A percentile compares a stretch with the other conserved stretches of the same genome.
phyloP scores from a whole-genome alignment of 495 filamentous ascomycete genomes.

The Penicillium canescens region DNA sequence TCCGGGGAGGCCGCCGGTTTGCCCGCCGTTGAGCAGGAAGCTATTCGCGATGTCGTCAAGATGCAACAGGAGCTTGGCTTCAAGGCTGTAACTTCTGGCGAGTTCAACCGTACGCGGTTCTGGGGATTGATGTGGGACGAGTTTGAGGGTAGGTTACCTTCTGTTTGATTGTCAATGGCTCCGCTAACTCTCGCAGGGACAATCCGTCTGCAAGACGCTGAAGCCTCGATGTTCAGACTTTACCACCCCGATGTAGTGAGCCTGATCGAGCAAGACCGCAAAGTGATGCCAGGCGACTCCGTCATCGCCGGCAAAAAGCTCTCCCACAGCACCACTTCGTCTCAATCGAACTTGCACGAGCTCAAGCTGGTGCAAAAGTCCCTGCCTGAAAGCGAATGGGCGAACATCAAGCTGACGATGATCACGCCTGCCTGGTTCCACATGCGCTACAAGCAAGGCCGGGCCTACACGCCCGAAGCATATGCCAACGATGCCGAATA shows the following conservation, averaged over 20 bases:
- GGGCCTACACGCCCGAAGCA: constrained; percentile 52
- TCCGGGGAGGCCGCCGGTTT: constrained; percentile 38
- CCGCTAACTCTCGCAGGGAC: constrained; percentile 25
- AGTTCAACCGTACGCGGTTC: constrained; percentile 57
- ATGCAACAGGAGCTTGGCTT: constrained; percentile 62
- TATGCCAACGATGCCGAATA: constrained; percentile 61
- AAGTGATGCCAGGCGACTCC: constrained; percentile 59
- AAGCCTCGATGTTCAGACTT: constrained; percentile 59
- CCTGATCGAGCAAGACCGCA: constrained; percentile 59
- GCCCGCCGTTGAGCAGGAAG: constrained; percentile 52
- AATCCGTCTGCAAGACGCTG: constrained; percentile 41
- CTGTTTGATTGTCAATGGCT: background rate
- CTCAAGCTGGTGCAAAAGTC: constrained; percentile 55
- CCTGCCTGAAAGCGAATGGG: constrained; percentile 45
- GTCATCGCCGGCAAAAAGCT: constrained; percentile 67
- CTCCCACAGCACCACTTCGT: constrained; percentile 50
- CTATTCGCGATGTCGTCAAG: constrained; percentile 61
- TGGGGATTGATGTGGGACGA: constrained; percentile 67
- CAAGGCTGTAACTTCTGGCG: constrained; percentile 65
- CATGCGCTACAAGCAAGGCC: constrained; percentile 61
- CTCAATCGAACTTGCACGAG: constrained; percentile 55
- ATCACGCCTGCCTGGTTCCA: constrained; percentile 68
- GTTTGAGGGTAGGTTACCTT: constrained; percentile 56
- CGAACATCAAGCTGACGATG: constrained; percentile 64
- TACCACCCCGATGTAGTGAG: constrained; percentile 76